phyloP scores from a whole-genome alignment of 257 asterid species.

The Solanum piurae region DNA sequence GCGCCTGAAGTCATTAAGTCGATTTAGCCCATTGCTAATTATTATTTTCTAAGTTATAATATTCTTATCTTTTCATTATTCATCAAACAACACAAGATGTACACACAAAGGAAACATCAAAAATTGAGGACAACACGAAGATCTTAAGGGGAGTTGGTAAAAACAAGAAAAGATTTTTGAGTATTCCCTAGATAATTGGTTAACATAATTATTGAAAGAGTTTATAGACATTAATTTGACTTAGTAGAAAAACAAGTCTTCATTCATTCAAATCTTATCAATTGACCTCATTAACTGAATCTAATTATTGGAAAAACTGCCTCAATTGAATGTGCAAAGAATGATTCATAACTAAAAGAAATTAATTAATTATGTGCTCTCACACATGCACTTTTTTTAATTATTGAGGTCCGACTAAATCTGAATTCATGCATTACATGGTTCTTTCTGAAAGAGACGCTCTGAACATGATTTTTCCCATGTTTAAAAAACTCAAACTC shows the following conservation, averaged over 20 bases:
- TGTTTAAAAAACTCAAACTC: neutral
- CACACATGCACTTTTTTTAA: neutral
- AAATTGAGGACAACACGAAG: neutral
- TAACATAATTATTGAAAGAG: slow-evolving; percentile 1
- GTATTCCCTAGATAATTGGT: slow-evolving; percentile 3
- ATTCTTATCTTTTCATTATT: neutral
- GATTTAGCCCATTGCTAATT: neutral
- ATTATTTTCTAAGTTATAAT: neutral
- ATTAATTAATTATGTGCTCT: neutral
- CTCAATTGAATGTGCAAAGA: slow-evolving; percentile 18
- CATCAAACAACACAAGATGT: neutral
- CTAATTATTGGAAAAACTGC: slow-evolving; percentile 24
- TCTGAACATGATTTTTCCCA: neutral
- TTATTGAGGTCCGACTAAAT: neutral
- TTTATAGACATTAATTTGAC: neutral
- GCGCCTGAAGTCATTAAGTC: neutral
- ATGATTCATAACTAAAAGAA: neutral
- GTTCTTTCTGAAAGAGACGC: fast-evolving
- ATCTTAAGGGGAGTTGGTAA: slow-evolving; percentile 1
- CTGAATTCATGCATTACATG: neutral
- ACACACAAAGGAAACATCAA: neutral
- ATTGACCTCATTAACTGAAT: slow-evolving; percentile 33
- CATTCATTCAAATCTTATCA: slow-evolving; percentile 29
- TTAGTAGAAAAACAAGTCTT: slow-evolving; percentile 6
- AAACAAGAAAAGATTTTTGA: slow-evolving; percentile 24